phyloP scores from a whole-genome alignment of 208 protist species.

The Trypanosoma theileri region DNA sequence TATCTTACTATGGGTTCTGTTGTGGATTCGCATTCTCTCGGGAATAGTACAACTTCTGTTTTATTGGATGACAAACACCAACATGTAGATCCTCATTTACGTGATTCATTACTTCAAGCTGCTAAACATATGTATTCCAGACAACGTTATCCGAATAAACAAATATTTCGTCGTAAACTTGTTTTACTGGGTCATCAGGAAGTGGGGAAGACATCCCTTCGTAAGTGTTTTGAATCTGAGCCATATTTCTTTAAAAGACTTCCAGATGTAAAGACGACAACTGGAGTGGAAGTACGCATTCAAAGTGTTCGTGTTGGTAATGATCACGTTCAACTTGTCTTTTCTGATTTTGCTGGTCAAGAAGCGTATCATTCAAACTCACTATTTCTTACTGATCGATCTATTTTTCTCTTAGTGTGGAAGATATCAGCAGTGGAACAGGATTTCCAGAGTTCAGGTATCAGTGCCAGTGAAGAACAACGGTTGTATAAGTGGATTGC shows the following conservation, averaged over 20 bases:
- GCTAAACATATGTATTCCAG: slow-evolving; percentile 20
- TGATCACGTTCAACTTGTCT: slow-evolving; percentile 58
- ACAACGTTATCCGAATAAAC: slow-evolving; percentile 56
- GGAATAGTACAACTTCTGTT: neutral
- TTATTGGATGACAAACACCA: neutral
- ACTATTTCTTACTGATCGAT: slow-evolving; percentile 81
- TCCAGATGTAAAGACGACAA: slow-evolving; percentile 80
- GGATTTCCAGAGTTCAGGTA: slow-evolving; percentile 77
- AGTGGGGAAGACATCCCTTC: slow-evolving; percentile 88
- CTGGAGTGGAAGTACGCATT: slow-evolving; percentile 75
- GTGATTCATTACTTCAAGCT: slow-evolving; percentile 7
- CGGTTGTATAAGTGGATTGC: slow-evolving; percentile 82
- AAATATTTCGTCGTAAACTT: slow-evolving; percentile 76
- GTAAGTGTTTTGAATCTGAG: slow-evolving; percentile 88
- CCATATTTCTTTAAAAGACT: slow-evolving; percentile 78
- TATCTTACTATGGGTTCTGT: slow-evolving; percentile 58
- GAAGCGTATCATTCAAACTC: slow-evolving; percentile 87
- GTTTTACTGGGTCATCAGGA: slow-evolving; percentile 86
- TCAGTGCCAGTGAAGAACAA: slow-evolving; percentile 78
- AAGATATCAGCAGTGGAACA: slow-evolving; percentile 88
- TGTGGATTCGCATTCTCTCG: neutral
- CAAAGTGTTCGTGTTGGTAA: slow-evolving; percentile 55
- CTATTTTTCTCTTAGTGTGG: slow-evolving; percentile 89
- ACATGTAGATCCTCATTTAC: slow-evolving; percentile 21
- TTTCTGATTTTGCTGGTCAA: slow-evolving; percentile 89